Conservation (phyloP, 2,329 filamentous ascomycete genomes). For the Fusarium kyushuense region DNA sequence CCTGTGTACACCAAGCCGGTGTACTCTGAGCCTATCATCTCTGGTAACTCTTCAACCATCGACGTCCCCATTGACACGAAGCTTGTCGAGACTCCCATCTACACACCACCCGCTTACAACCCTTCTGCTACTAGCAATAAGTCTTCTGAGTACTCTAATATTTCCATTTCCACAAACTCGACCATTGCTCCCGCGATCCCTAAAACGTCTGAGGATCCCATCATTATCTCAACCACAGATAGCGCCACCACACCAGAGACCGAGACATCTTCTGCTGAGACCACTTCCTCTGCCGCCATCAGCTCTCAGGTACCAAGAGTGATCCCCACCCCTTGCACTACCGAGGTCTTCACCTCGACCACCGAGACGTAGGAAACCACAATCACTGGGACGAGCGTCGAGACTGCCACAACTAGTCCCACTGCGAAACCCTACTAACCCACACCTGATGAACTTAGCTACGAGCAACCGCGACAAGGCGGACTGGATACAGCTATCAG, state of each 20-base stretch:
- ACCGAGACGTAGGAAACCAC: not conserved
- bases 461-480: slow-evolving; percentile 2
- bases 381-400: not conserved
- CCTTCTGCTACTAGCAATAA: slow-evolving; percentile 14
- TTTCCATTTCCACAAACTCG: slow-evolving; percentile 18
- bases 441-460: slow-evolving; percentile 13
- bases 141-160: slow-evolving; percentile 10
- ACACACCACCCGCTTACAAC: slow-evolving; percentile 28
- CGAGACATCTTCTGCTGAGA: slow-evolving; percentile 13
- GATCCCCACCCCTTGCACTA: slow-evolving; percentile 2
- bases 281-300: not conserved
- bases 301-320: not conserved
- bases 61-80: slow-evolving; percentile 20
- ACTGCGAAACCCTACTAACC: not conserved
- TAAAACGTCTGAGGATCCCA: not conserved
- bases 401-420: slow-evolving; percentile 8
- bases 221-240: not conserved
- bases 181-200: slow-evolving; percentile 16
- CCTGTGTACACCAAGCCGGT: slow-evolving; percentile 29
- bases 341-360: not conserved
- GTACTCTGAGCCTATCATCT: slow-evolving; percentile 3
- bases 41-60: slow-evolving; percentile 24
- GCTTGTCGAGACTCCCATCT: slow-evolving; percentile 21
- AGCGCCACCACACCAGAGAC: slow-evolving; percentile 13
- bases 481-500: slow-evolving; percentile 5